These are phyloP conservation scores for Colletotrichum cordylinicola DNA, from an alignment of 2,329 filamentous ascomycete genomes.

Conservation along the genomic window DNA sequence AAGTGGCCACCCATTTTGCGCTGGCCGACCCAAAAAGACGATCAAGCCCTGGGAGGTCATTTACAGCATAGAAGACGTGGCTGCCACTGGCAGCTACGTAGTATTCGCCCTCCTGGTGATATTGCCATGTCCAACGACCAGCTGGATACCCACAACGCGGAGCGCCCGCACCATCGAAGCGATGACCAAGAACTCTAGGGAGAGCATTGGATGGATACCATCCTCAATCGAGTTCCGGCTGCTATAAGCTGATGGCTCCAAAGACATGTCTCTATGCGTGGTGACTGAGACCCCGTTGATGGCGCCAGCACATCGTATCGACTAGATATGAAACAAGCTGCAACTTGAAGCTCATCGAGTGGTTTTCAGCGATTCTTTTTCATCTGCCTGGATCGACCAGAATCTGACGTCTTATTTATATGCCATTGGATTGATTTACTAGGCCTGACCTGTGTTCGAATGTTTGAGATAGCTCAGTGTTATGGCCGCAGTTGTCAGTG, in stretches of 20 bases:
- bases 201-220: neutral
- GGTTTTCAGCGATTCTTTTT: neutral
- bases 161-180: too few species aligned
- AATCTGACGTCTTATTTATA: neutral
- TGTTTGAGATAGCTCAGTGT: neutral
- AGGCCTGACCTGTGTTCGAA: neutral
- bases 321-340: neutral
- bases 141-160: too few species aligned
- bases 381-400: neutral
- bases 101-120: too few species aligned
- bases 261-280: neutral
- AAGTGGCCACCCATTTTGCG: too few species aligned
- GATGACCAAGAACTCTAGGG: neutral
- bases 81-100: too few species aligned
- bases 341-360: neutral
- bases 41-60: too few species aligned
- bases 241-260: neutral
- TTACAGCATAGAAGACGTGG: too few species aligned
- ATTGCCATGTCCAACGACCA: too few species aligned
- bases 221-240: neutral
- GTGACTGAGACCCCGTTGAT: neutral
- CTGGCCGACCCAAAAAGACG: too few species aligned
- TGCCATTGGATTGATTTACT: too few species aligned
- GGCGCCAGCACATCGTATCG: neutral
- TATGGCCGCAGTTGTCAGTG: neutral